phyloP scores from a whole-genome alignment of 768 basidiomycete species.

The Suillus weaverae region DNA sequence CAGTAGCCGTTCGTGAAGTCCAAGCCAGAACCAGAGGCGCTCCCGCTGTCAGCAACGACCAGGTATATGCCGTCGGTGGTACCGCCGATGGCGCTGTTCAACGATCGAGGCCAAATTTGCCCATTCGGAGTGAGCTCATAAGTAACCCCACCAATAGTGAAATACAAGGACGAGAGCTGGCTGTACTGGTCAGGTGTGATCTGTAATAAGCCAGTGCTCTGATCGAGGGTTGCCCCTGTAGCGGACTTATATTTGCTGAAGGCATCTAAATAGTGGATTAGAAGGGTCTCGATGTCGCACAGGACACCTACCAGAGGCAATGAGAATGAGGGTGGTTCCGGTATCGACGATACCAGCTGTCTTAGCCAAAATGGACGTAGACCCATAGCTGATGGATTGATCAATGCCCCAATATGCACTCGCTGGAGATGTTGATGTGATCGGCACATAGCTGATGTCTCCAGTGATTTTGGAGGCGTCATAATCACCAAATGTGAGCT shows the following conservation, averaged over 20 bases:
- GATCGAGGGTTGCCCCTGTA: slow-evolving; percentile 30
- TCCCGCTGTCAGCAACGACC: slow-evolving; percentile 21
- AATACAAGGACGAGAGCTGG: slow-evolving; percentile 24
- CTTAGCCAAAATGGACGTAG: slow-evolving; percentile 14
- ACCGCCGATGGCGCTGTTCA: slow-evolving; percentile 31
- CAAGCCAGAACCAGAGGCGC: slow-evolving; percentile 13
- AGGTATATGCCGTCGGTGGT: slow-evolving; percentile 26
- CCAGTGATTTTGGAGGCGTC: slow-evolving; percentile 17
- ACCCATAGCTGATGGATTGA: slow-evolving; percentile 30
- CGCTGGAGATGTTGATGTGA: slow-evolving; percentile 25
- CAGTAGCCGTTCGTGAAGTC: slow-evolving; percentile 24
- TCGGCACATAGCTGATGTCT: slow-evolving; percentile 19
- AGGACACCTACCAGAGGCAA: slow-evolving; percentile 11
- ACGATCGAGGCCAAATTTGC: slow-evolving; percentile 35
- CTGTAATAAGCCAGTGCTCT: slow-evolving; percentile 27
- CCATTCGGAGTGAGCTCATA: slow-evolving; percentile 27
- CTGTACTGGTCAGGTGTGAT: slow-evolving; percentile 27
- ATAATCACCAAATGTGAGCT: slow-evolving; percentile 30
- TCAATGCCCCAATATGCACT: slow-evolving; percentile 32
- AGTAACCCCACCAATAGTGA: slow-evolving; percentile 21
- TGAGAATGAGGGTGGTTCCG: slow-evolving; percentile 27
- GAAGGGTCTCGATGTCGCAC: slow-evolving; percentile 20
- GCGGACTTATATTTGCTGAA: slow-evolving; percentile 19
- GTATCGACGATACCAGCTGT: slow-evolving; percentile 28
- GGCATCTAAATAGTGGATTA: slow-evolving; percentile 22